Evolutionary conservation across 768 basidiomycete genomes (phyloP).

Genomic region (Agaricus subrufescens): DNA sequence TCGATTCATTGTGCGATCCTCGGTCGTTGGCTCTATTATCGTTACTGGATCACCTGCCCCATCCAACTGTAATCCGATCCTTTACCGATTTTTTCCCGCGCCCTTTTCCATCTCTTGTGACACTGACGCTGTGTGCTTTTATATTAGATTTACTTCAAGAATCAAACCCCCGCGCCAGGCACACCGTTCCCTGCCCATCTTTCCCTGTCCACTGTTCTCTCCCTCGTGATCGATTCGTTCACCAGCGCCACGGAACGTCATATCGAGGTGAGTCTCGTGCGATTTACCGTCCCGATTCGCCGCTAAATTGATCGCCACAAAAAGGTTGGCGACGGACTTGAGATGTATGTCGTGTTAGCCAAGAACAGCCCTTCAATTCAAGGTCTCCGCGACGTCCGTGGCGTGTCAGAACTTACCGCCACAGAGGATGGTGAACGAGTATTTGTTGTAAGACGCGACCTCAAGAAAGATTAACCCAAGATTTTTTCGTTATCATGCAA

Average conservation of each 20-base stretch:
- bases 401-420: slow-evolving; percentile 59
- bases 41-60: slow-evolving; percentile 6
- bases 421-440: slow-evolving; percentile 66
- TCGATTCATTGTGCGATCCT: slow-evolving; percentile 10
- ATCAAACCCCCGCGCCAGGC: slow-evolving; percentile 75
- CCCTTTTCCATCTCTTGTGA: slow-evolving; percentile 20
- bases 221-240: slow-evolving; percentile 93
- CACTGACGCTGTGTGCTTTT: slow-evolving; percentile 17
- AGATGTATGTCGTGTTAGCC: slow-evolving; percentile 84
- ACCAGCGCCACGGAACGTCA: slow-evolving; percentile 97
- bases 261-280: slow-evolving; percentile 68
- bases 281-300: slow-evolving; percentile 8
- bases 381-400: slow-evolving; percentile 49
- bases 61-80: slow-evolving; percentile 32
- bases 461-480: slow-evolving; percentile 71
- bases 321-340: slow-evolving; percentile 92
- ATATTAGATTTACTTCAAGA: slow-evolving; percentile 93
- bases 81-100: slow-evolving; percentile 43
- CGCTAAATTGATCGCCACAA: neutral
- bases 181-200: slow-evolving; percentile 76
- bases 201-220: slow-evolving; percentile 73
- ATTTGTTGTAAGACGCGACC: slow-evolving; percentile 69
- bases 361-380: slow-evolving; percentile 54
- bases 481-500: slow-evolving; percentile 4
- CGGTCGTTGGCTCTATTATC: slow-evolving; percentile 12